These are phyloP conservation scores for Pyrenophora seminiperda DNA, from an alignment of 2,329 filamentous ascomycete genomes.

Conservation along the genomic window DNA sequence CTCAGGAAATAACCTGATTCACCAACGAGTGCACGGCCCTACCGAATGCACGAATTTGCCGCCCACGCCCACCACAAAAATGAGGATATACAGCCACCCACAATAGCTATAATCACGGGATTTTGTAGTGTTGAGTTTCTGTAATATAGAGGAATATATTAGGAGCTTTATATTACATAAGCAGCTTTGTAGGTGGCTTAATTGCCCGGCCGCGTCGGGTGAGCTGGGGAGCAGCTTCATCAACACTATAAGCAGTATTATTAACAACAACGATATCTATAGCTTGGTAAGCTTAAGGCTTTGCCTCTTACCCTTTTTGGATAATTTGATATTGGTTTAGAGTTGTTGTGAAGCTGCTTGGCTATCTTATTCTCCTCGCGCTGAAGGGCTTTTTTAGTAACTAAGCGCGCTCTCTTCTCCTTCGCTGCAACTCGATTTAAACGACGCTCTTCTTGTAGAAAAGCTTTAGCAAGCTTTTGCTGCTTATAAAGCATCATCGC, in stretches of 20 bases:
- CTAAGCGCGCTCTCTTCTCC: too few relatives aligned
- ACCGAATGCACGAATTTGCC: not conserved
- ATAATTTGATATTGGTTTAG: conserved; percentile 1
- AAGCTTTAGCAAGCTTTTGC: too few relatives aligned
- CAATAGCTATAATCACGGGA: conserved; percentile 3
- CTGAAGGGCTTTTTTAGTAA: not conserved
- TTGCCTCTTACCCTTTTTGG: conserved; percentile 2
- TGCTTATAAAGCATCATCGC: too few relatives aligned
- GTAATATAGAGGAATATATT: not conserved
- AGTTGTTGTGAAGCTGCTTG: conserved; percentile 1
- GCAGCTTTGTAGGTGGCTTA: conserved; percentile 2
- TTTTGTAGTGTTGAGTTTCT: not conserved
- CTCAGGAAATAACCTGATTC: too few relatives aligned
- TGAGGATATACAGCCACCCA: conserved; percentile 3
- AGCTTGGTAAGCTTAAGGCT: not conserved
- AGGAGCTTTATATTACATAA: conserved; percentile 1
- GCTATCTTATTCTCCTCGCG: not conserved
- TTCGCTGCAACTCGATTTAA: too few relatives aligned
- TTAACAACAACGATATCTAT: not conserved
- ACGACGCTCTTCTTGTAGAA: too few relatives aligned
- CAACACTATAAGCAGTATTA: not conserved
- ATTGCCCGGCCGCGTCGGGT: not conserved
- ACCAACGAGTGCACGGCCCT: too few relatives aligned
- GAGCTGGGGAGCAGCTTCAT: not conserved
- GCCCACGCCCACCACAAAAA: not conserved